These are phyloP conservation scores for Taxillus chinensis DNA, from an alignment of 164 flowering plant species.

Conservation along the genomic window DNA sequence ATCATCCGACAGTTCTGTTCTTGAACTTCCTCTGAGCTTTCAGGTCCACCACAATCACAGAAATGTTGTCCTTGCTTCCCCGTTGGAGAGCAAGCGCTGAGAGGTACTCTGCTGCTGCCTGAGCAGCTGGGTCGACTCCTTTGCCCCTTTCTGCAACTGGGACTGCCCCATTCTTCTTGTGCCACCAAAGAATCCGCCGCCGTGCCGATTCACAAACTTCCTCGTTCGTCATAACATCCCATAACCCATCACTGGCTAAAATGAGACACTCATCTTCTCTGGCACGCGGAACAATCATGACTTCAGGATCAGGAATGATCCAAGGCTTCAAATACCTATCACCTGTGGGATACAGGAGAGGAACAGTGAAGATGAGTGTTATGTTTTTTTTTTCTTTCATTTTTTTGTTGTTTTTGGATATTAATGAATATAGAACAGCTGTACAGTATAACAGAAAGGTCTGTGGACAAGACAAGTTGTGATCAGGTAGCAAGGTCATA, in stretches of 20 bases:
- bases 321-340: conserved; percentile 37
- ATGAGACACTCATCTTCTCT: conserved; percentile 31
- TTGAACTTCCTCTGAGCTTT: conserved; percentile 16
- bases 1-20: conserved; percentile 3
- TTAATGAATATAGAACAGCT: too few species aligned
- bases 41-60: conserved; percentile 1
- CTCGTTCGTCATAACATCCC: conserved; percentile 37
- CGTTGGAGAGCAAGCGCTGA: neutral
- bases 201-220: conserved; percentile 34
- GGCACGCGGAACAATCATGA: conserved; percentile 20
- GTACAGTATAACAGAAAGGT: too few species aligned
- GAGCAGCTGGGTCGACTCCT: conserved; percentile 2
- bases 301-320: conserved; percentile 34
- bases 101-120: conserved; percentile 3
- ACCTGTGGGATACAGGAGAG: conserved; percentile 15
- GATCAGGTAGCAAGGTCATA: too few species aligned
- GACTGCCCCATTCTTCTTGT: conserved; percentile 24
- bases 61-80: neutral
- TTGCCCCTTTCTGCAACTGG: conserved; percentile 1
- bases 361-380: neutral
- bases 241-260: conserved; percentile 29
- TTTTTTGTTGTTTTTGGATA: too few species aligned
- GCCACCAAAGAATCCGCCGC: conserved; percentile 29
- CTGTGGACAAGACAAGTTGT: too few species aligned
- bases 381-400: neutral